Evolutionary conservation across 2,329 filamentous ascomycete genomes (phyloP).

Genomic region (Fusarium chlamydosporum): DNA sequence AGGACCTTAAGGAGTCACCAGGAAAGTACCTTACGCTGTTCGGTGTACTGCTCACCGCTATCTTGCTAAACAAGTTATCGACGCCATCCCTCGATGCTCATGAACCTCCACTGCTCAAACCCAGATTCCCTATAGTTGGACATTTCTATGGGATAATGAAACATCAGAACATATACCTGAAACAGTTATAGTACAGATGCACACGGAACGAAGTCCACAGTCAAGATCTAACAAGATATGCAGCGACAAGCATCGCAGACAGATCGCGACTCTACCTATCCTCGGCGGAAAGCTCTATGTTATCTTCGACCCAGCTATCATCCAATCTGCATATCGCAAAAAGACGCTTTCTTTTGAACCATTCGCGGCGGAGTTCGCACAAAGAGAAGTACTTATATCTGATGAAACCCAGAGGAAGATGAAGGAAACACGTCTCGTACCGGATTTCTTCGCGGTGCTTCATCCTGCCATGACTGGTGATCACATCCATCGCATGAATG

Average conservation of each 20-base stretch:
- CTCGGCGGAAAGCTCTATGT: conserved; percentile 61
- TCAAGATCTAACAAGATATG: background rate
- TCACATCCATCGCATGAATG: conserved; percentile 55
- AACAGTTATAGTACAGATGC: conserved; percentile 37
- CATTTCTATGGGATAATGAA: conserved; percentile 58
- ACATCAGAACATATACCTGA: conserved; percentile 36
- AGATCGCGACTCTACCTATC: conserved; percentile 62
- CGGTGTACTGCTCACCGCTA: background rate
- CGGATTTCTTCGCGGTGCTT: conserved; percentile 57
- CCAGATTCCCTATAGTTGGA: conserved; percentile 51
- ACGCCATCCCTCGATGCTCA: conserved; percentile 17
- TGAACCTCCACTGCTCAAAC: conserved; percentile 32
- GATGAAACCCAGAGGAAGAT: conserved; percentile 43
- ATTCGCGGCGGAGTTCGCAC: conserved; percentile 56
- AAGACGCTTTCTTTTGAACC: conserved; percentile 62
- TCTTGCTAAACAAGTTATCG: conserved; percentile 19
- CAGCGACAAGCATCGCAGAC: conserved; percentile 38
- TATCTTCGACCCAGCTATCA: conserved; percentile 59
- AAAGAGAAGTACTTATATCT: conserved; percentile 57
- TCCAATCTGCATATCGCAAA: conserved; percentile 59
- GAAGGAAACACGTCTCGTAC: conserved; percentile 48
- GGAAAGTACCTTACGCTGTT: conserved; percentile 17
- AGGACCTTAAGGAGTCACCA: conserved; percentile 29
- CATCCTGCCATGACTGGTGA: conserved; percentile 53
- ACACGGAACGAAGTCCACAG: rapidly evolving